Conservation (phyloP, 768 basidiomycete species). For the Pholiota conissans region DNA sequence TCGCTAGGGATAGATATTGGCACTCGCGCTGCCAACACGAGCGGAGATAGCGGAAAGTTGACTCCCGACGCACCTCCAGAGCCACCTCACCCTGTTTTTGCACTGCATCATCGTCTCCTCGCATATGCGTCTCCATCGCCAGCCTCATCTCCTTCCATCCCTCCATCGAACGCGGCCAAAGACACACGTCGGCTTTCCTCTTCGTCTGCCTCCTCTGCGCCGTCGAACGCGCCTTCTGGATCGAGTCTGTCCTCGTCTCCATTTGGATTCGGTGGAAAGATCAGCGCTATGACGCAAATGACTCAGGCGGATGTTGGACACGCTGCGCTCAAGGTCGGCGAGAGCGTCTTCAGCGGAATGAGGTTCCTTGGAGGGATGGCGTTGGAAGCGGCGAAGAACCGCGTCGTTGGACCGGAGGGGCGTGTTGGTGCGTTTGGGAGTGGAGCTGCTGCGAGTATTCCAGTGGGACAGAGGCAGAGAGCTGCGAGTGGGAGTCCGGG, state of each 20-base stretch:
- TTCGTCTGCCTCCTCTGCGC: constrained; percentile 17
- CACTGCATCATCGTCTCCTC: constrained; percentile 62
- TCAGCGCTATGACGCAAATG: no score
- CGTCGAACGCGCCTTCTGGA: background rate
- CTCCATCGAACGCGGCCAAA: background rate
- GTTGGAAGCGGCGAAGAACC: constrained; percentile 45
- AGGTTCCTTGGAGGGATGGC: constrained; percentile 64
- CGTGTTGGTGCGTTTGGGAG: constrained; percentile 1
- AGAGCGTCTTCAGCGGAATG: constrained; percentile 63
- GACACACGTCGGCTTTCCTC: constrained; percentile 18
- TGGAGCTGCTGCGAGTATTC: background rate
- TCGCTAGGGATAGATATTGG: constrained; percentile 8
- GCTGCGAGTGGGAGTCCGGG: constrained; percentile 16
- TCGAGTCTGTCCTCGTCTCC: constrained; percentile 18
- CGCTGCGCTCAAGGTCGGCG: constrained; percentile 60
- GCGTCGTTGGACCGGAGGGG: constrained; percentile 19
- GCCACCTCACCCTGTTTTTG: constrained; percentile 51
- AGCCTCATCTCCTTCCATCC: constrained; percentile 4
- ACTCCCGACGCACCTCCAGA: background rate
- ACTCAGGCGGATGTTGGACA: constrained; percentile 49
- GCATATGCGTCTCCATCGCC: constrained; percentile 44
- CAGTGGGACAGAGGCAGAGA: background rate
- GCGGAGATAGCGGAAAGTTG: background rate
- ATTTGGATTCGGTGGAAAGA: constrained; percentile 16
- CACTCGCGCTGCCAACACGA: background rate